Evolutionary conservation across 2,329 filamentous ascomycete genomes (phyloP).

Genomic region (Scytalidium sp.): DNA sequence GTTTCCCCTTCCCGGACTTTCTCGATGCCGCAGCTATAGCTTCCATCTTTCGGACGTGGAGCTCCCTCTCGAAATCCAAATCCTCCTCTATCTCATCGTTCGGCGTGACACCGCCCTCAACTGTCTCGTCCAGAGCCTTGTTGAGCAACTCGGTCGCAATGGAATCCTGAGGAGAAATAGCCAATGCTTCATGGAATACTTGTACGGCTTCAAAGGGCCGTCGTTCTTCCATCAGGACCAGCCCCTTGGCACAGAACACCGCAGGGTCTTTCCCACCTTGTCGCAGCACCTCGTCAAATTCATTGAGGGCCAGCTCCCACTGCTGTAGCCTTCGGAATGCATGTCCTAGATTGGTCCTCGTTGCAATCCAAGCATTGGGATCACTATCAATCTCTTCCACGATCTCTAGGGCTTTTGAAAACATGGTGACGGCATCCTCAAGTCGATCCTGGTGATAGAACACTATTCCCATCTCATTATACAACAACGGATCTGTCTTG

Average conservation of each 20-base stretch:
- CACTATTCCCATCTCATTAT: slow-evolving; percentile 97
- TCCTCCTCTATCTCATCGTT: slow-evolving; percentile 40
- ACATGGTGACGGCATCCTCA: slow-evolving; percentile 72
- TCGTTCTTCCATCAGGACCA: slow-evolving; percentile 77
- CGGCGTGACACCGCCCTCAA: slow-evolving; percentile 28
- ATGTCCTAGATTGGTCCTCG: slow-evolving; percentile 85
- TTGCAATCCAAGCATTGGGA: slow-evolving; percentile 76
- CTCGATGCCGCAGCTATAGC: slow-evolving; percentile 32
- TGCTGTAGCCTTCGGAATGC: slow-evolving; percentile 72
- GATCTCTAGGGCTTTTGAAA: slow-evolving; percentile 72
- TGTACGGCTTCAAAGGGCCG: slow-evolving; percentile 74
- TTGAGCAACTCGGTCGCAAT: slow-evolving; percentile 76
- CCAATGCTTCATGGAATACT: slow-evolving; percentile 80
- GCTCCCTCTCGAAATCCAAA: slow-evolving; percentile 52
- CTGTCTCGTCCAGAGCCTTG: slow-evolving; percentile 65
- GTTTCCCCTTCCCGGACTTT: slow-evolving; percentile 40
- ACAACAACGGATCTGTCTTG: slow-evolving; percentile 79
- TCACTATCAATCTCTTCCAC: slow-evolving; percentile 81
- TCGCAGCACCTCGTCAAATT: slow-evolving; percentile 86
- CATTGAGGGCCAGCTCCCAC: slow-evolving; percentile 67
- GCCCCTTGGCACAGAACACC: slow-evolving; percentile 78
- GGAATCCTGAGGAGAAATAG: slow-evolving; percentile 74
- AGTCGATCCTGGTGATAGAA: slow-evolving; percentile 86
- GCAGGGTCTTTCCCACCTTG: slow-evolving; percentile 76
- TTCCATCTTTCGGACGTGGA: slow-evolving; percentile 44